These are phyloP conservation scores for Effrenium voratum DNA, from an alignment of 73 alveolate species.

Conservation along the genomic window DNA sequence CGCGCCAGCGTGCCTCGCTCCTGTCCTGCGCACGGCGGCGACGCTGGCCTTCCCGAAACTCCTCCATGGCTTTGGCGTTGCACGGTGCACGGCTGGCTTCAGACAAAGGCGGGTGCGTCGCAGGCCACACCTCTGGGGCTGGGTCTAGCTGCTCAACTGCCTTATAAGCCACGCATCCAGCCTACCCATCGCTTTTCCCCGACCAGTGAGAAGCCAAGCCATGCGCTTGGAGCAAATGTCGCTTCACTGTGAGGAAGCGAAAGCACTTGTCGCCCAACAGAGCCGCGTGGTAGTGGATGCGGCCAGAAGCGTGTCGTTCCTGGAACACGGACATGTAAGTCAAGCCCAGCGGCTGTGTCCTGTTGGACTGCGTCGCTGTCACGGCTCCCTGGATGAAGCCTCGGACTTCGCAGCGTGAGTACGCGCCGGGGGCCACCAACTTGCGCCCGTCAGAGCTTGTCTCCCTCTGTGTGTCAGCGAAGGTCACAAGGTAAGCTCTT, in stretches of 20 bases:
- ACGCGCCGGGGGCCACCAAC: not conserved
- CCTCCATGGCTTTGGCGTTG: not conserved
- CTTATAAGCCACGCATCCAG: not conserved
- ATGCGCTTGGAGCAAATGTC: not conserved
- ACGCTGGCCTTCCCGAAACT: not conserved
- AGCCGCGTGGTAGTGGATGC: conserved; percentile 32
- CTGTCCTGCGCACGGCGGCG: not conserved
- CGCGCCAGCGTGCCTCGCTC: not conserved
- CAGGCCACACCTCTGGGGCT: not conserved
- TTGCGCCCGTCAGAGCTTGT: not conserved
- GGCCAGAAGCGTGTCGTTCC: not conserved
- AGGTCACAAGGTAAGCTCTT: not conserved
- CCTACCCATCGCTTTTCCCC: not conserved
- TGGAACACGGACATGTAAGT: not conserved
- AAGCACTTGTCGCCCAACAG: not conserved
- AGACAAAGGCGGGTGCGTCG: not conserved
- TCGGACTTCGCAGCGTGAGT: not conserved
- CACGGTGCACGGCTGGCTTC: not conserved
- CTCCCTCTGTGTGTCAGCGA: not conserved
- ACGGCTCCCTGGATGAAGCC: not conserved
- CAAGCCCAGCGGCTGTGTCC: not conserved
- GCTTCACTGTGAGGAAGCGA: not conserved
- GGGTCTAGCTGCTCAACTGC: conserved; percentile 17
- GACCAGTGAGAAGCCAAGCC: conserved; percentile 39
- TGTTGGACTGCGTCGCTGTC: not conserved